Conservation (phyloP, 169 alveolate species). For the Fabrea salina region DNA sequence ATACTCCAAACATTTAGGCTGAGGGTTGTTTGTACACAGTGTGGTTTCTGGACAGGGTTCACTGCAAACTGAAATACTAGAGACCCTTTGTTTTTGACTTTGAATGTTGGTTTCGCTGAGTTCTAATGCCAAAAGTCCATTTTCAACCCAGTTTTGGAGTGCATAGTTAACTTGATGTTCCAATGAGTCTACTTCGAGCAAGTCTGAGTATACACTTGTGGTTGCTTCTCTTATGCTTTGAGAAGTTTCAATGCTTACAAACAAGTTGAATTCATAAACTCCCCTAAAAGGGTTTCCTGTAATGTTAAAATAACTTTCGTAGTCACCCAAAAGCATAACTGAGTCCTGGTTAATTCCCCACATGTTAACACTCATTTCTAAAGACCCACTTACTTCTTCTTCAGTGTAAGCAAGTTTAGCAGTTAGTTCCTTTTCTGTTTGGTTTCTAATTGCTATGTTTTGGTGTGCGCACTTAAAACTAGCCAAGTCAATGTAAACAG, state of each 20-base stretch:
- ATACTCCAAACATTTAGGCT: too few relatives aligned
- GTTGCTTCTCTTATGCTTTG: not conserved
- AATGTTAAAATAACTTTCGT: not conserved
- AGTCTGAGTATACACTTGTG: not conserved
- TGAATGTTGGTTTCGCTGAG: not conserved
- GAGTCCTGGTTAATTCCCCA: not conserved
- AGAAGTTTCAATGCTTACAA: not conserved
- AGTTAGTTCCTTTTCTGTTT: not conserved
- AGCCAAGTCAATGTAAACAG: not conserved
- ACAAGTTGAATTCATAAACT: not conserved
- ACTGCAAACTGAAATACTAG: too few relatives aligned
- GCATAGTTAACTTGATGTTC: not conserved
- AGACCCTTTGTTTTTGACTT: not conserved
- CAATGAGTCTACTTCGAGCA: not conserved
- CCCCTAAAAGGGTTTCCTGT: not conserved
- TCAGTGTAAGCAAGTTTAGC: not conserved
- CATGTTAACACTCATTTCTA: not conserved
- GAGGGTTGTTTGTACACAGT: too few relatives aligned
- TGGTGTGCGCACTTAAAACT: not conserved
- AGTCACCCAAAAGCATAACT: not conserved
- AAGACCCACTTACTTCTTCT: not conserved
- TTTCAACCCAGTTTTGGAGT: not conserved
- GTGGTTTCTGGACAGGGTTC: too few relatives aligned
- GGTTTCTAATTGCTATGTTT: not conserved
- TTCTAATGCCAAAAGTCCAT: not conserved